phyloP scores from a whole-genome alignment of 2,329 filamentous ascomycete species.

The Trematosphaeria pertusa region DNA sequence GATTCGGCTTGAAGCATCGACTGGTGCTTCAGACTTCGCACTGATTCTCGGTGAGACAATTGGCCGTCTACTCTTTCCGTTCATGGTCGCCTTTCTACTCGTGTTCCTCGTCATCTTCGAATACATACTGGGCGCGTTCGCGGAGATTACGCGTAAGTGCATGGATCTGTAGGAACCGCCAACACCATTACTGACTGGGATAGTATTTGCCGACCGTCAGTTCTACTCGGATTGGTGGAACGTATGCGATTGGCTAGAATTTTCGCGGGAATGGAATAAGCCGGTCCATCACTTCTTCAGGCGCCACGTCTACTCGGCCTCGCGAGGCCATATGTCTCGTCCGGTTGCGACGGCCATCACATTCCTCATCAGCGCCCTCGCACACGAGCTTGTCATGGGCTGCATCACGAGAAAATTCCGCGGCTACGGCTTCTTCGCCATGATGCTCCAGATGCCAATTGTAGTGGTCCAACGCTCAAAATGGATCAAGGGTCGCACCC shows the following conservation, averaged over 20 bases:
- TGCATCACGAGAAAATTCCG: slow-evolving; percentile 97
- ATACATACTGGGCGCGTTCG: slow-evolving; percentile 92
- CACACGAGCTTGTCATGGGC: slow-evolving; percentile 95
- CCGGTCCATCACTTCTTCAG: slow-evolving; percentile 95
- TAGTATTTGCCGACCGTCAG: slow-evolving; percentile 84
- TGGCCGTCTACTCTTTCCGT: slow-evolving; percentile 90
- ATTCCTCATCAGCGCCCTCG: slow-evolving; percentile 86
- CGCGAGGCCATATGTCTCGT: slow-evolving; percentile 76
- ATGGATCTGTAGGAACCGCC: background rate
- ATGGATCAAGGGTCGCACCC: slow-evolving; percentile 75
- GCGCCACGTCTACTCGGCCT: slow-evolving; percentile 90
- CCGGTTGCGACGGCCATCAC: slow-evolving; percentile 84
- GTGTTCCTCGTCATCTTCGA: slow-evolving; percentile 99
- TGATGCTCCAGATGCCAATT: slow-evolving; percentile 97
- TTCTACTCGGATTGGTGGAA: slow-evolving; percentile 86
- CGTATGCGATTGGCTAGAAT: slow-evolving; percentile 89
- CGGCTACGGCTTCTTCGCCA: slow-evolving; percentile 90
- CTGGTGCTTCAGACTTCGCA: slow-evolving; percentile 67
- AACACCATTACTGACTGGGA: slow-evolving; percentile 11
- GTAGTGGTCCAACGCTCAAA: slow-evolving; percentile 86
- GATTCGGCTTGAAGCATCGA: slow-evolving; percentile 56
- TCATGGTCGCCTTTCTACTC: slow-evolving; percentile 93
- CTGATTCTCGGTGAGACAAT: slow-evolving; percentile 90
- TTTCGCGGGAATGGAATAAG: slow-evolving; percentile 95
- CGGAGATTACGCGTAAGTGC: slow-evolving; percentile 76